A percentile compares a stretch with the other conserved stretches of the same genome.
These are phyloP conservation scores for Ajuga chamaepitys DNA, from an alignment of 257 asterid genomes.

Conservation along the genomic window DNA sequence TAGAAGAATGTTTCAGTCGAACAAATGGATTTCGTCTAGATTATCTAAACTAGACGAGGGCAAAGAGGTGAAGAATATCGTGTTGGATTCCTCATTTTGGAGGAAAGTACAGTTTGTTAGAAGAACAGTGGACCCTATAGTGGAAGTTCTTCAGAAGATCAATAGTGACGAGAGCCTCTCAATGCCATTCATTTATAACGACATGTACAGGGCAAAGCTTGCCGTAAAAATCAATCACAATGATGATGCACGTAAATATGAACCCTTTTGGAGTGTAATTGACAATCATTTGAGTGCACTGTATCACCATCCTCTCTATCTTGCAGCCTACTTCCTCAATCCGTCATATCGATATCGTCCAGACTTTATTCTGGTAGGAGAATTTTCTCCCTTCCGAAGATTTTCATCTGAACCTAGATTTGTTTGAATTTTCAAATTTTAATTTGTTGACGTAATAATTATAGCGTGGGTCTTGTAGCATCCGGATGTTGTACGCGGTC, in stretches of 20 bases:
- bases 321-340: conserved; percentile 81
- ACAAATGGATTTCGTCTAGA: conserved; percentile 70
- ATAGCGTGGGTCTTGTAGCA: conserved; percentile 44
- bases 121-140: conserved; percentile 72
- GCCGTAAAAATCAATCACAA: conserved; percentile 61
- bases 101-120: conserved; percentile 60
- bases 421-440: not conserved
- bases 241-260: conserved; percentile 69
- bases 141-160: conserved; percentile 70
- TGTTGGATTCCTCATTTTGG: conserved; percentile 79
- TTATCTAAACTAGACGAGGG: conserved; percentile 71
- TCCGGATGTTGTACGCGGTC: conserved; percentile 84
- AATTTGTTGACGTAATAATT: not conserved
- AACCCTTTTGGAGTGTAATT: conserved; percentile 65
- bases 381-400: conserved; percentile 10
- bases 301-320: conserved; percentile 78
- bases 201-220: conserved; percentile 65
- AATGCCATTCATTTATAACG: conserved; percentile 67
- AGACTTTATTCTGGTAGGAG: conserved; percentile 74
- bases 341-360: conserved; percentile 80
- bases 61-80: conserved; percentile 72
- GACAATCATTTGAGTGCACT: conserved; percentile 64
- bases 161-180: conserved; percentile 64
- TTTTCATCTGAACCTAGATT: not conserved
- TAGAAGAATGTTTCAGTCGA: conserved; percentile 73